phyloP scores from a whole-genome alignment of 2,329 filamentous ascomycete species.

The Cryphonectria parasitica region DNA sequence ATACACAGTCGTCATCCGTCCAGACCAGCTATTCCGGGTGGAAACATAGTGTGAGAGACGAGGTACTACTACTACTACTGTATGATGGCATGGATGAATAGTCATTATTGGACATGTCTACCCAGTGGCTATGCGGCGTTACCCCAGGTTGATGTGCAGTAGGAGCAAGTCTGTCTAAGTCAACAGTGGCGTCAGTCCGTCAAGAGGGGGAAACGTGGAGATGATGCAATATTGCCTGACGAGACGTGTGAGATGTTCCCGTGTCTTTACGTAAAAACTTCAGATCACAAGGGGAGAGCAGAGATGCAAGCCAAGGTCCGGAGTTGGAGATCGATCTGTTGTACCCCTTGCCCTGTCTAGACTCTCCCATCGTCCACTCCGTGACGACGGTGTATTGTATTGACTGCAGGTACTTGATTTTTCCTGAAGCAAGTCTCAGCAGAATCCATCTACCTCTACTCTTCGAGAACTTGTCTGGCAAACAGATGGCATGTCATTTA shows the following conservation, averaged over 20 bases:
- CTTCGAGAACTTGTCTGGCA: no score
- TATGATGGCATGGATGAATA: neutral
- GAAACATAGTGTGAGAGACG: neutral
- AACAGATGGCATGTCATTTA: no score
- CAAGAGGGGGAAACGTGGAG: neutral
- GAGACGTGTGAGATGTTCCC: neutral
- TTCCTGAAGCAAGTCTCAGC: neutral
- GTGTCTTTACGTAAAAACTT: conserved; percentile 16
- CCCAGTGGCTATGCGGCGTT: neutral
- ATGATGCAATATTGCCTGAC: neutral
- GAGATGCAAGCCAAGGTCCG: conserved; percentile 5
- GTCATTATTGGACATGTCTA: neutral
- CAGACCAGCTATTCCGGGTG: neutral
- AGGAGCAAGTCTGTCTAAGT: neutral
- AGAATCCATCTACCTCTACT: no score
- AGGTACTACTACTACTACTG: neutral
- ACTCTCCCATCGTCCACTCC: neutral
- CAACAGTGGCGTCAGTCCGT: neutral
- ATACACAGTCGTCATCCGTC: neutral
- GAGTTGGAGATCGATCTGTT: neutral
- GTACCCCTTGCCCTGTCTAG: neutral
- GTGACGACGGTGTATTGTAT: neutral
- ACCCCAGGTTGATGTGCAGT: neutral
- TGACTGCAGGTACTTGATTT: neutral
- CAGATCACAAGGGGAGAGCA: conserved; percentile 6